Base-by-base conservation (phyloP, 805 yeast species). In the Nakazawaea wyomingensis region DNA sequence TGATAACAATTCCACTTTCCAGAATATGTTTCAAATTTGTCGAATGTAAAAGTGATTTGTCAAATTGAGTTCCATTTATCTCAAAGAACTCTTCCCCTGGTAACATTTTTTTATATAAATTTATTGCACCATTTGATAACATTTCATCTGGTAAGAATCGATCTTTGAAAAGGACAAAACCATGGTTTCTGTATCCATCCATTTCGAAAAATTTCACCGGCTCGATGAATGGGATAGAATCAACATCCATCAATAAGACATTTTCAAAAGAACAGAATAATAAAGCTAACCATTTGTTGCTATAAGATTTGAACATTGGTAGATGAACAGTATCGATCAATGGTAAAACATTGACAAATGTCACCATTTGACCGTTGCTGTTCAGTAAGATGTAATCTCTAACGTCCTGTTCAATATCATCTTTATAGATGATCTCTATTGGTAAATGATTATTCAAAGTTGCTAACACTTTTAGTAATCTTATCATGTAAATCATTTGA, bases 221-320 rank as follows among this genome's bases (percentile, higher is more conserved):
- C 3, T 70, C 63, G 14, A 64, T 48, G 34, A 69, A 50, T 10
- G 64, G 68, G 28, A 72, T 65, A 0, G 74, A 57, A 53, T 76
- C 82, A 2, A 81, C 74, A 56, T 78, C 82, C 46, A 78, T 51
- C 50, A 77, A 56, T 27, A 78, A 64, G 56, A 66, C 68, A 42
- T 77, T 80, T 48, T 74, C 78, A 53, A 73, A 77, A 1, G 82
- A 71, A 47, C 71, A 78, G 56, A 81, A 80, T 21, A 77, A 47
- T 26, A 73, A 63, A 1, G 86, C 83, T 27, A 78, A 53, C 56
- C 81, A 68, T 54, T 80, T 81, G 59, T 56, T 61, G 16, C 61
- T 59, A 51, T 57, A 62, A 19, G 54, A 47, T 28, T 41, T 39
- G 47, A 57, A 62, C 41, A 47, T 56, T 5, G 43, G 35, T 41